A percentile compares a stretch with the other conserved stretches of the same genome.
Evolutionary conservation across 768 basidiomycete species (phyloP).

Genomic region (Brasilioporus rufonigricans): DNA sequence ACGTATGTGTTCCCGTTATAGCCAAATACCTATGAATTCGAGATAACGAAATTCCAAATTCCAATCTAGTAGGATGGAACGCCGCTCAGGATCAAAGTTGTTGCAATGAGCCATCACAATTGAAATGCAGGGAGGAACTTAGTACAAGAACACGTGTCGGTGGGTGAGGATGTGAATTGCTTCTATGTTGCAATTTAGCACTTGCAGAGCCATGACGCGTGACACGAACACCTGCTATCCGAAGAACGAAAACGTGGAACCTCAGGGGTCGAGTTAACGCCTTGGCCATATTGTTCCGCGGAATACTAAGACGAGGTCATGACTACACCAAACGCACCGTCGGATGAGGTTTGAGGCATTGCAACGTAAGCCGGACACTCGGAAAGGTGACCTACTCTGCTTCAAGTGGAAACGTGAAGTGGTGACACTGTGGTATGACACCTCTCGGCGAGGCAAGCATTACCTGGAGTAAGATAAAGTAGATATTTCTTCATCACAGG

Average conservation of each 20-base stretch:
- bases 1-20: background rate
- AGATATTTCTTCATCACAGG: constrained; percentile 13
- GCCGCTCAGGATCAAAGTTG: background rate
- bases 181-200: background rate
- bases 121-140: constrained; percentile 1
- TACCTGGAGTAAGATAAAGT: constrained; percentile 1
- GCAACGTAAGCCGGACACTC: constrained; percentile 13
- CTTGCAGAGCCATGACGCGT: background rate
- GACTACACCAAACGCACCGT: constrained; percentile 1
- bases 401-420: constrained; percentile 12
- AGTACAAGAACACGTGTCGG: constrained; percentile 7
- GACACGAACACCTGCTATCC: background rate
- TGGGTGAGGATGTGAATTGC: constrained; percentile 1
- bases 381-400: constrained; percentile 4
- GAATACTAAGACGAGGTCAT: constrained; percentile 5
- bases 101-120: background rate
- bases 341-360: constrained; percentile 13
- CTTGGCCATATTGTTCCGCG: constrained; percentile 13
- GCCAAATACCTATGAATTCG: background rate
- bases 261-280: constrained; percentile 4
- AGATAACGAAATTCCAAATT: constrained; percentile 5
- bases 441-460: background rate
- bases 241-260: constrained; percentile 6
- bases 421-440: constrained; percentile 8
- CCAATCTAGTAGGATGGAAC: constrained; percentile 4